These are phyloP conservation scores for Neonectria magnoliae DNA, from an alignment of 2,329 filamentous ascomycete species.

Conservation along the genomic window DNA sequence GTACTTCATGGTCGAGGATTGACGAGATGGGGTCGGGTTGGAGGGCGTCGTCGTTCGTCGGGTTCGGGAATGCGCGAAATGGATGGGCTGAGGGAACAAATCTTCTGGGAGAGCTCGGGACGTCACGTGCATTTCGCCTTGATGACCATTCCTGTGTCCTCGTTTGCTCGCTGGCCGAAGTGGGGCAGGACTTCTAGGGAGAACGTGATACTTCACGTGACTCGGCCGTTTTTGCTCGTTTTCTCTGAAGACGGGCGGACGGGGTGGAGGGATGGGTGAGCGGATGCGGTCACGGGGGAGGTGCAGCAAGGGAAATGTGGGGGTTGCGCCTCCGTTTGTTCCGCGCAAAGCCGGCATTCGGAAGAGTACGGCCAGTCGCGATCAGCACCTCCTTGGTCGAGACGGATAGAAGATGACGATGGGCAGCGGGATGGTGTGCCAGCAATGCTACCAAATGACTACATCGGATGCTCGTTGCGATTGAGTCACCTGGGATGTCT, in stretches of 20 bases:
- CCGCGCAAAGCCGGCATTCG: slow-evolving; percentile 38
- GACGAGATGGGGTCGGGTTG: slow-evolving; percentile 32
- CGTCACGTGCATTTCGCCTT: slow-evolving; percentile 46
- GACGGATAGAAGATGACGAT: slow-evolving; percentile 3
- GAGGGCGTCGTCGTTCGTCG: slow-evolving; percentile 33
- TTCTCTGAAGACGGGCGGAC: background rate
- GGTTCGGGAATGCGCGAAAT: slow-evolving; percentile 48
- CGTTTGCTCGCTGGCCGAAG: slow-evolving; percentile 33
- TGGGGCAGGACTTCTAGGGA: background rate
- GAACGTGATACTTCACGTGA: slow-evolving; percentile 28
- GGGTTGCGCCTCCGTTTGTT: slow-evolving; percentile 28
- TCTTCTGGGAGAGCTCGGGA: slow-evolving; percentile 44
- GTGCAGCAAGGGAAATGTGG: slow-evolving; percentile 28
- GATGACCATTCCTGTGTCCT: slow-evolving; percentile 42
- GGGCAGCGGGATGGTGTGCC: background rate
- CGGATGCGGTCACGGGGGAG: slow-evolving; percentile 26
- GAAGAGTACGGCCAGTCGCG: slow-evolving; percentile 34
- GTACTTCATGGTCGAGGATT: slow-evolving; percentile 70
- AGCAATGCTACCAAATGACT: background rate
- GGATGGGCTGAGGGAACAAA: slow-evolving; percentile 47
- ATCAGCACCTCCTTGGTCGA: slow-evolving; percentile 3
- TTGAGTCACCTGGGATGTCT: background rate
- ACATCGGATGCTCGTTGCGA: background rate
- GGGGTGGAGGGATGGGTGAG: slow-evolving; percentile 15
- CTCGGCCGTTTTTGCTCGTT: background rate